phyloP scores from a whole-genome alignment of 208 protist genomes.

The Crithidia expoeki region DNA sequence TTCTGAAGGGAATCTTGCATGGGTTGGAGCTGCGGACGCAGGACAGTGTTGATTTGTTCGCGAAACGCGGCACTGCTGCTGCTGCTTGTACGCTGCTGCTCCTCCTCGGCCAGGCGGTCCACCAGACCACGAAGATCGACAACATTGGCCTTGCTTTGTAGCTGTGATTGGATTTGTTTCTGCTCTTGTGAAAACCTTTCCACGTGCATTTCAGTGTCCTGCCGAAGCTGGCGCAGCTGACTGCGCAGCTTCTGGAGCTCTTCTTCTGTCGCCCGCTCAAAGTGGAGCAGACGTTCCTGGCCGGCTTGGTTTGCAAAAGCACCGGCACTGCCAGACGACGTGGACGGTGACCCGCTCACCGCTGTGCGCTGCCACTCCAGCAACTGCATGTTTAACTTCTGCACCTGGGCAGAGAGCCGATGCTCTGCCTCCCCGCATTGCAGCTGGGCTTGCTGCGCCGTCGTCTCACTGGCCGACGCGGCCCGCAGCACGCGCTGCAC shows the following conservation, averaged over 20 bases:
- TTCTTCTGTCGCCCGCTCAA: slow-evolving; percentile 23
- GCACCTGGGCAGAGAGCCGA: slow-evolving; percentile 21
- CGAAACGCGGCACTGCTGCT: slow-evolving; percentile 8
- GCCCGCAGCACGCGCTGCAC: slow-evolving; percentile 57
- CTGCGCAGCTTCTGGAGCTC: slow-evolving; percentile 18
- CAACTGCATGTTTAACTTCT: slow-evolving; percentile 31
- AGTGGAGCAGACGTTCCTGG: slow-evolving; percentile 15
- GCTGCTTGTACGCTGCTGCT: slow-evolving; percentile 15
- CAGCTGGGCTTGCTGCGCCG: slow-evolving; percentile 34
- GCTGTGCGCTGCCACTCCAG: slow-evolving; percentile 29
- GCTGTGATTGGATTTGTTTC: slow-evolving; percentile 22
- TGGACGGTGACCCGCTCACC: neutral
- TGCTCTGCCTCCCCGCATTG: slow-evolving; percentile 28
- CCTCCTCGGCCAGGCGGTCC: slow-evolving; percentile 27
- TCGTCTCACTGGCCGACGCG: slow-evolving; percentile 47
- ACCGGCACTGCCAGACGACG: neutral
- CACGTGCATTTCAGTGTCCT: slow-evolving; percentile 15
- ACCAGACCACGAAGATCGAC: slow-evolving; percentile 17
- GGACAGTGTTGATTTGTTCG: slow-evolving; percentile 14
- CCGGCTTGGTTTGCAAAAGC: neutral
- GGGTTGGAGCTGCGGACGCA: slow-evolving; percentile 27
- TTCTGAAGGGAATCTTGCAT: slow-evolving; percentile 27
- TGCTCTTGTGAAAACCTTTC: slow-evolving; percentile 35
- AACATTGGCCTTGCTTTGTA: slow-evolving; percentile 26
- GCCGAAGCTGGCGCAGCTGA: slow-evolving; percentile 19